Percentiles rank a stretch among this genome's conserved stretches.
Evolutionary conservation across 306 rosid species (phyloP).

Genomic region (Cajanus cajan): DNA sequence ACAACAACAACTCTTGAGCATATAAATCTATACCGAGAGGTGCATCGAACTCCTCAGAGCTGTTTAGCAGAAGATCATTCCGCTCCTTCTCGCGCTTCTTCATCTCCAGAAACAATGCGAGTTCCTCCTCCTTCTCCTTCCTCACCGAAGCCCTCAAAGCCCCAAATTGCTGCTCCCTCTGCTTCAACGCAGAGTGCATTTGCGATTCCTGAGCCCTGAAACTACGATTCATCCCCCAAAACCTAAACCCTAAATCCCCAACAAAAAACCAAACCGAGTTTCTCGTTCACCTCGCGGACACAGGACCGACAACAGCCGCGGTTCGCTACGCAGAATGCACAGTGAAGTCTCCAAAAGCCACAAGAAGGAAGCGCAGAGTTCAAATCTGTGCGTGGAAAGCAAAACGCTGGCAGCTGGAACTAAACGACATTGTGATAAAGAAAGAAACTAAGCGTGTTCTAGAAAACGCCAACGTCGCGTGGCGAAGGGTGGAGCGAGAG

Average conservation of each 20-base stretch:
- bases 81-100: conserved; percentile 88
- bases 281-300: conserved; percentile 28
- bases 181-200: conserved; percentile 63
- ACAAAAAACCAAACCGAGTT: conserved; percentile 26
- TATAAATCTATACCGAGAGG: conserved; percentile 54
- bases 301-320: background rate
- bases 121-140: conserved; percentile 94
- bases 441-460: background rate
- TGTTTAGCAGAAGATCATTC: conserved; percentile 73
- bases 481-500: conserved; percentile 29
- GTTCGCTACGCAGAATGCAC: conserved; percentile 29
- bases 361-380: background rate
- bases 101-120: conserved; percentile 83
- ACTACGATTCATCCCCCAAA: conserved; percentile 79
- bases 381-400: background rate
- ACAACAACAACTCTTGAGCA: background rate
- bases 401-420: conserved; percentile 23
- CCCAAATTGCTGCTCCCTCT: conserved; percentile 65
- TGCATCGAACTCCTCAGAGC: conserved; percentile 67
- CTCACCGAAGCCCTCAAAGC: conserved; percentile 45
- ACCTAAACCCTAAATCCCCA: conserved; percentile 29
- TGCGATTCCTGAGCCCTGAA: conserved; percentile 78
- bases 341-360: conserved; percentile 2
- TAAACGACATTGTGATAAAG: conserved; percentile 30
- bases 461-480: conserved; percentile 39